Evolutionary conservation across 768 basidiomycete genomes (phyloP), one percentile per base, ranked within the genome.

Genomic region (Hygrophorus pudorinus): DNA sequence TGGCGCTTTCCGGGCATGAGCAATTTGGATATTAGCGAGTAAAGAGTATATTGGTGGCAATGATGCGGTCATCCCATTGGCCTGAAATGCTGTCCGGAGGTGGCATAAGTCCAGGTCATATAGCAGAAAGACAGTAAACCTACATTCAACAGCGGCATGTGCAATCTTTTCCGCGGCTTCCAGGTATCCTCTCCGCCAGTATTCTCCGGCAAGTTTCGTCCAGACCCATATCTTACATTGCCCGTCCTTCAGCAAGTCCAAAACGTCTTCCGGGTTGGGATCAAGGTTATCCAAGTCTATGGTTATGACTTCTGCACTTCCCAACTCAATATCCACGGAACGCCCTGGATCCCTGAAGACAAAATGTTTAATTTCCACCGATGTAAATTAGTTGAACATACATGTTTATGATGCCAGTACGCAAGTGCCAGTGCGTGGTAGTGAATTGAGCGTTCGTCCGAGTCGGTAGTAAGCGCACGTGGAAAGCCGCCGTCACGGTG

Each of bases 271-370:
- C 5, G 82, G 78, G 54, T 77, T 80, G 3, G 79, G 79, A 60
- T 88, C 85, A 41, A 98, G 79, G 53, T 82, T 71, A 66, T 88
- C 85, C 31, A 97, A 74, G 67, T 94, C 87, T 47, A 97, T 81
- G 16, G 86, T 85, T 47, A 93, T 85, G 56, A 87, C 76, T 63
- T 93, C 91, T 61, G 85, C 82, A 5, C 81, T 77, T 30, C 81
- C 81, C 4, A 88, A 70, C 55, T 87, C 85, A 52, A 89, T 85
- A 60, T 85, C 81, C 40, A 85, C 71, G 4, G 79, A 70, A 44
- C 73, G 71, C 32, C 71, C 71, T n/a, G 63, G 50, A 20, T 57
- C 44, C 28, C n/a, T 35, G n/a, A 3, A 17, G 9, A 35, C 17
- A n/a, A n/a, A 5, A 3, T 35, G 34, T n/a, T 17, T 3, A 3